Conservation (phyloP, 768 basidiomycete genomes). For the Paxillus involutus region DNA sequence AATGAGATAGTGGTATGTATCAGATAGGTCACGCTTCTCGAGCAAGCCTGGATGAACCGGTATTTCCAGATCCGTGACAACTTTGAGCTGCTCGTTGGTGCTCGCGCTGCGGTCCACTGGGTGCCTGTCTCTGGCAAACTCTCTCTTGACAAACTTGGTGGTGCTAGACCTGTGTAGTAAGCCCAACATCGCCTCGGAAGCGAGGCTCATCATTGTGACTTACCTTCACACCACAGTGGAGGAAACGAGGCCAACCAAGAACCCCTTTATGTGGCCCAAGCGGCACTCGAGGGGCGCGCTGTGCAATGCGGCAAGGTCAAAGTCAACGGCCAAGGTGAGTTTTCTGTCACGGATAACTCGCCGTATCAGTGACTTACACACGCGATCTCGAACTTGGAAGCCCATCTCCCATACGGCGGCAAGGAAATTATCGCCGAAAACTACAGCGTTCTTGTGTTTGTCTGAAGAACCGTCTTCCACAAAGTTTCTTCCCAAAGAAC, state of each 20-base stretch:
- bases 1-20: constrained; percentile 8
- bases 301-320: constrained; percentile 4
- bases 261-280: constrained; percentile 1
- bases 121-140: background rate
- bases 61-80: constrained; percentile 20
- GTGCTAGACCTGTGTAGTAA: background rate
- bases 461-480: too few relatives aligned
- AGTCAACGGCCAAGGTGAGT: background rate
- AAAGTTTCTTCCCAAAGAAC: too few relatives aligned
- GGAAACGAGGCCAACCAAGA: background rate
- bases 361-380: background rate
- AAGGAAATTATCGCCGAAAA: background rate
- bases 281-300: background rate
- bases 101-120: constrained; percentile 38
- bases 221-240: background rate
- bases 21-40: background rate
- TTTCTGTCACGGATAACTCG: background rate
- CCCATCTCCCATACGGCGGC: background rate
- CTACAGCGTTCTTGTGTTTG: background rate
- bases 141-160: background rate
- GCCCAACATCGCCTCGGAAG: background rate
- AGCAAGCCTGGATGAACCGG: background rate
- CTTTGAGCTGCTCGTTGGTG: constrained; percentile 42
- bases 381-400: background rate
- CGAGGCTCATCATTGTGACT: background rate